Percentiles rank a stretch among this genome's conserved stretches.
Evolutionary conservation across 1,284 basidiomycete genomes (phyloP).

Genomic region (Dichomitus squalens): DNA sequence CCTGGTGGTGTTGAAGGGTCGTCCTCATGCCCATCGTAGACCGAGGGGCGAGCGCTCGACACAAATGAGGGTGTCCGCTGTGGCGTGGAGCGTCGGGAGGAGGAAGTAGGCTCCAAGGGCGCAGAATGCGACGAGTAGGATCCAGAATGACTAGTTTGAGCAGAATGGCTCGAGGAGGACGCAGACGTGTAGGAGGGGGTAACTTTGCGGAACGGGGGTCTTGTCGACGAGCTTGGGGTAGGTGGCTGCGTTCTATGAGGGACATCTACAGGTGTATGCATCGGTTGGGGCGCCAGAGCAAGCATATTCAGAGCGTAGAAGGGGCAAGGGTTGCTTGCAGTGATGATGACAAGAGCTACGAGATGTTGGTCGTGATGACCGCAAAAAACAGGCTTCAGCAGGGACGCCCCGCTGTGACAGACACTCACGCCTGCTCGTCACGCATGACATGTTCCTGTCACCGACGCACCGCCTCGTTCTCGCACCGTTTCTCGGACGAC

Average conservation of each 20-base stretch:
- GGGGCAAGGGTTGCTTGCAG: slow-evolving; percentile 18
- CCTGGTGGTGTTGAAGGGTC: slow-evolving; percentile 26
- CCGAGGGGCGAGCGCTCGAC: slow-evolving; percentile 15
- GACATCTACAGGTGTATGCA: slow-evolving; percentile 30
- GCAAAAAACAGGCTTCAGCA: slow-evolving; percentile 22
- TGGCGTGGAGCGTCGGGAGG: slow-evolving; percentile 24
- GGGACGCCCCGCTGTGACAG: slow-evolving; percentile 9
- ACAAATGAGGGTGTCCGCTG: slow-evolving; percentile 25
- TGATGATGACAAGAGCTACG: slow-evolving; percentile 19
- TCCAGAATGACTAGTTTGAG: slow-evolving; percentile 19
- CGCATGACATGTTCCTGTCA: slow-evolving; percentile 8
- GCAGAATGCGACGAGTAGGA: slow-evolving; percentile 17
- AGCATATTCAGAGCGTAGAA: slow-evolving; percentile 29
- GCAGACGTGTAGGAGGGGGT: slow-evolving; percentile 27
- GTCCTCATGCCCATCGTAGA: slow-evolving; percentile 24
- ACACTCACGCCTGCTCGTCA: slow-evolving; percentile 4
- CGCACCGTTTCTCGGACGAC: slow-evolving; percentile 9
- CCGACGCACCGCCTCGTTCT: slow-evolving; percentile 6
- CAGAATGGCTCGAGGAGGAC: slow-evolving; percentile 24
- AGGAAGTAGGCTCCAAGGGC: slow-evolving; percentile 16
- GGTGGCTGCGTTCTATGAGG: slow-evolving; percentile 31
- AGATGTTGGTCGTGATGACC: slow-evolving; percentile 23
- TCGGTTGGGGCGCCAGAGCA: slow-evolving; percentile 32
- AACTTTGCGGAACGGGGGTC: slow-evolving; percentile 27
- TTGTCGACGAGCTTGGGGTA: slow-evolving; percentile 26